Base-by-base conservation (phyloP, 345 rosid genomes). In the Eucalyptus globulus region DNA sequence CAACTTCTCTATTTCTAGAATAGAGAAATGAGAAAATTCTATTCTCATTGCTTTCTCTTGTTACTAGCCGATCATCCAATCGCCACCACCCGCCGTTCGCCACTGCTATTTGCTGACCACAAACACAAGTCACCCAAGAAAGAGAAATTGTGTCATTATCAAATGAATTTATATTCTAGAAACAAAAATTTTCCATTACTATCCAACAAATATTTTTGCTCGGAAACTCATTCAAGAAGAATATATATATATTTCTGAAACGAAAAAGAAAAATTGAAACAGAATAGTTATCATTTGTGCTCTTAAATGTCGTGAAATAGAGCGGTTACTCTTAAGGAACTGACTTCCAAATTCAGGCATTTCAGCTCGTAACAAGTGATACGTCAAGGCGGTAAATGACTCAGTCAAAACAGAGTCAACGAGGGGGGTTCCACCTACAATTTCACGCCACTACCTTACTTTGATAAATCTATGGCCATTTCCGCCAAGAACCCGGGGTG, bases 11-110 rank as follows among this genome's bases (percentile, higher is more conserved):
- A n/a, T n/a, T n/a, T n/a, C n/a, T n/a, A n/a, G n/a, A n/a, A n/a
- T n/a, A n/a, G n/a, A n/a, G n/a, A n/a, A n/a, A n/a, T n/a, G n/a
- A n/a, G n/a, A n/a, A n/a, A n/a, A n/a, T n/a, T n/a, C n/a, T n/a
- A n/a, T n/a, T n/a, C 54, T 51, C 21, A 16, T 50, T 50, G 8
- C 21, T 50, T 50, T 50, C 8, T 51, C 54, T 49, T 2, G 50
- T 1, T 1, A 49, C 2, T 12, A 49, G 14, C 50, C 2, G 5
- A 49, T 6, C 15, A 49, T 2, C 54, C 9, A 3, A 51, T 3
- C 9, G 2, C 4, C 17, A 7, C 22, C 56, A 17, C 56, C 9
- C 4, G 0, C 22, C 2, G 1, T 6, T 51, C 0, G 1, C 22
- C 54, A 51, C 9, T 0, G 9, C 22, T 51, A 17, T 51, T 53